Conservation (phyloP, 78 protist genomes). For the Blattamonas nauphoetae region DNA sequence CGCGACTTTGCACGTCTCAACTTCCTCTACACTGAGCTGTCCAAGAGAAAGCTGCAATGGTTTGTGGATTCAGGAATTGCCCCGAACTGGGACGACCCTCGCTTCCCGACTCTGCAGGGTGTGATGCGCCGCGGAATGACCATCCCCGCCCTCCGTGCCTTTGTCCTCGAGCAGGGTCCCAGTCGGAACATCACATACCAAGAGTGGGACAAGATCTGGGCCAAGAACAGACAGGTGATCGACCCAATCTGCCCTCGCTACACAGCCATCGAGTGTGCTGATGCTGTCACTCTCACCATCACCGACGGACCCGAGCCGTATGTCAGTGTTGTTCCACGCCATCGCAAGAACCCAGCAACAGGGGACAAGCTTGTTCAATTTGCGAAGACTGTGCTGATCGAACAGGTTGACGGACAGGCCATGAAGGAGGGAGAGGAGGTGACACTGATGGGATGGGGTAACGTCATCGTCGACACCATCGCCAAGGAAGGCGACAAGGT, state of each 20-base stretch:
- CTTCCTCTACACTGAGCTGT: slow-evolving; percentile 68
- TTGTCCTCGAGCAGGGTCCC: slow-evolving; percentile 69
- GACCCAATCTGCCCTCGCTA: slow-evolving; percentile 65
- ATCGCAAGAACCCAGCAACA: slow-evolving; percentile 58
- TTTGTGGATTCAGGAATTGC: slow-evolving; percentile 74
- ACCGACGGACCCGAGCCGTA: slow-evolving; percentile 28
- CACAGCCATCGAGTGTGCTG: slow-evolving; percentile 16
- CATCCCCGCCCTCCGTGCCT: slow-evolving; percentile 63
- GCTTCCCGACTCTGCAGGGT: slow-evolving; percentile 93
- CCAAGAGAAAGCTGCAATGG: slow-evolving; percentile 81
- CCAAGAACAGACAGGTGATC: slow-evolving; percentile 69
- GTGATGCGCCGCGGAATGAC: slow-evolving; percentile 85
- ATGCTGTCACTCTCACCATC: not conserved
- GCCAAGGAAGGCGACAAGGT: not conserved
- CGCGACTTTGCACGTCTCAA: slow-evolving; percentile 65
- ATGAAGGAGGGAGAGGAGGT: slow-evolving; percentile 56
- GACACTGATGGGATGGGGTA: slow-evolving; percentile 91
- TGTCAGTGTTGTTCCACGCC: slow-evolving; percentile 27
- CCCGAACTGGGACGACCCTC: slow-evolving; percentile 93
- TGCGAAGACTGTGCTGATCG: slow-evolving; percentile 32
- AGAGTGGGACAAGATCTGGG: slow-evolving; percentile 81
- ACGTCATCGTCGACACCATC: slow-evolving; percentile 39
- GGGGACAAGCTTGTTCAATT: slow-evolving; percentile 55
- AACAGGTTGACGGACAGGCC: slow-evolving; percentile 53
- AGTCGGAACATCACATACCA: slow-evolving; percentile 24